Base-by-base conservation (phyloP, 495 filamentous ascomycete species). In the Viridothelium virens region DNA sequence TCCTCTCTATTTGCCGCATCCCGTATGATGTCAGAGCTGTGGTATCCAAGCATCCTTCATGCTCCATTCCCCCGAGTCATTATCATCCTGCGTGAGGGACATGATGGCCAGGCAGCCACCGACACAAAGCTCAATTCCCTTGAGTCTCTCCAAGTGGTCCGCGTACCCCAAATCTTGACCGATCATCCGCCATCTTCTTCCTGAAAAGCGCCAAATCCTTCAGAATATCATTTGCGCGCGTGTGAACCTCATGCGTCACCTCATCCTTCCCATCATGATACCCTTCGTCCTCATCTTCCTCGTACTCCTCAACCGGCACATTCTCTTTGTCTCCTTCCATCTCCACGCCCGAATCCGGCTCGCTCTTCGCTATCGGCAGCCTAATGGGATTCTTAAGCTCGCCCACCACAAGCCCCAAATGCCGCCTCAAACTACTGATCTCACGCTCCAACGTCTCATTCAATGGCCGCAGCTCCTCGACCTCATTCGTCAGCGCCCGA, bases 361-460 rank as follows among this genome's bases (percentile, higher is more conserved):
- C 69, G 65, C 2, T 66, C 25, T 80, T 70, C 9, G 75, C 67
- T 0, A 77, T 38, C 5, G 76, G 75, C 11, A 87, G 76, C 4
- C 84, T 85, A 66, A 97, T 96, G 0, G 94, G 93, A 74, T 97
- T 96, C 78, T 87, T 90, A 46, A 97, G 70, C 69, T 87, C 90
- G 39, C 95, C 94, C 11, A 96, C 76, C 5, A 89, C 92, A 34
- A 99, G 79, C 72, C 88, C 89, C 56, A 99, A 76, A 73, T 97
- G 95, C 67, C 90, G 80, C 65, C 90, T 81, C 71, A 97, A 77
- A 0, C 91, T 88, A 72, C 97, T 94, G 64, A 95, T 97, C 80
- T 97, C 89, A 2, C 86, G 89, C 75, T 90, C 84, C 48, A 98
- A 75, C 59, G 85, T 86, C 46, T 56, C 64, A 61, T 75, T 74